Conservation (phyloP, 306 rosid genomes). For the Heteromeles arbutifolia region DNA sequence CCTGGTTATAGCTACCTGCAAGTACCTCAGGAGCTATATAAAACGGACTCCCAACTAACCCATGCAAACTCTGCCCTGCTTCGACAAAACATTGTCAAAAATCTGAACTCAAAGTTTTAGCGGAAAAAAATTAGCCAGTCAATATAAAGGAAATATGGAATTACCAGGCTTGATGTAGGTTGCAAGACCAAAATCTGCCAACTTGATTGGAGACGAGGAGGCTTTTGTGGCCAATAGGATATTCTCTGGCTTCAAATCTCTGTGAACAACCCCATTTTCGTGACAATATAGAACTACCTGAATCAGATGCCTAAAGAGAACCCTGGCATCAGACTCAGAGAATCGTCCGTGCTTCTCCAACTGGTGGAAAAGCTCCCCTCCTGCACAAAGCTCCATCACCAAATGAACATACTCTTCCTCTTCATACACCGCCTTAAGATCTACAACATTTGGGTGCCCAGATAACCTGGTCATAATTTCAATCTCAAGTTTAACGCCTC, state of each 20-base stretch:
- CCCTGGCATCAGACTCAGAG: constrained; percentile 63
- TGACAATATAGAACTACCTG: constrained; percentile 81
- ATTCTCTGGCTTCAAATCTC: constrained; percentile 85
- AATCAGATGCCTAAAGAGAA: constrained; percentile 74
- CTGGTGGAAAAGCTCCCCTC: constrained; percentile 78
- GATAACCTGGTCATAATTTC: constrained; percentile 82
- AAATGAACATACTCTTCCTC: constrained; percentile 75
- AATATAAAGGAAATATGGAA: constrained; percentile 2
- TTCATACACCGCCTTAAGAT: constrained; percentile 84
- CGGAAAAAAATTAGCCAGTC: neutral
- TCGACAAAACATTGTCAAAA: constrained; percentile 25
- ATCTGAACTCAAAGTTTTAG: constrained; percentile 4
- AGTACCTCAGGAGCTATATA: constrained; percentile 87
- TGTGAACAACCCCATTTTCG: constrained; percentile 77
- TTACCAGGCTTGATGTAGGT: constrained; percentile 85
- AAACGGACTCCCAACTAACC: constrained; percentile 90
- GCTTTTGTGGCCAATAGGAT: constrained; percentile 67
- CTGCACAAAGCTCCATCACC: constrained; percentile 96
- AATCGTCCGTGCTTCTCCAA: constrained; percentile 72
- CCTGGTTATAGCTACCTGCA: constrained; percentile 77
- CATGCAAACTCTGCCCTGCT: constrained; percentile 78
- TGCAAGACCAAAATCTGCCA: constrained; percentile 90
- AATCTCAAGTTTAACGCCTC: constrained; percentile 77
- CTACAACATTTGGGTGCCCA: constrained; percentile 83
- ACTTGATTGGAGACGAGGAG: constrained; percentile 69